These are phyloP conservation scores for Rubroboletus satanas DNA, from an alignment of 768 basidiomycete genomes.

Conservation along the genomic window DNA sequence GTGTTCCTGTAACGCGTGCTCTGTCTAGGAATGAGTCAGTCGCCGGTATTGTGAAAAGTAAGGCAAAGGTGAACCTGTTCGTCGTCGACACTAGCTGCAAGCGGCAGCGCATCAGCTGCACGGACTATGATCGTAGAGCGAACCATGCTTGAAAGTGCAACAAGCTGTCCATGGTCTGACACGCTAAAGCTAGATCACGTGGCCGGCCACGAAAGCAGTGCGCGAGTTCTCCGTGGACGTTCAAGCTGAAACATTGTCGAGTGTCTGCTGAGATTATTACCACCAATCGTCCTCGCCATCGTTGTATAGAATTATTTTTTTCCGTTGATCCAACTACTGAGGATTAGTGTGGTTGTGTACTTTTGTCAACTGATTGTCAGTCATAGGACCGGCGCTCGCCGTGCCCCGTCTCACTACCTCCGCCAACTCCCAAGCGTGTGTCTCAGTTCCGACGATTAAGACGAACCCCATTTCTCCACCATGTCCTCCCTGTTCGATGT, in stretches of 20 bases:
- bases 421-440: background rate
- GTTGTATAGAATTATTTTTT: background rate
- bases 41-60: background rate
- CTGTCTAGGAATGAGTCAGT: conserved; percentile 56
- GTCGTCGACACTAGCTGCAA: conserved; percentile 96
- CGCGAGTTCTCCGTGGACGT: background rate
- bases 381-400: background rate
- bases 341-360: background rate
- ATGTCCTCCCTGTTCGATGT: conserved; percentile 58
- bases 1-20: conserved; percentile 91
- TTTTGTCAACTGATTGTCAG: background rate
- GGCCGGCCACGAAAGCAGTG: background rate
- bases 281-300: background rate
- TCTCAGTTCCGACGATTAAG: background rate
- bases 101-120: conserved; percentile 81
- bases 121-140: conserved; percentile 83
- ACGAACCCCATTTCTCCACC: background rate
- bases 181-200: conserved; percentile 12
- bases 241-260: background rate
- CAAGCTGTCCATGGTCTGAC: background rate
- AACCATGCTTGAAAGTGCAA: conserved; percentile 53
- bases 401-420: background rate
- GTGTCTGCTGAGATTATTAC: background rate
- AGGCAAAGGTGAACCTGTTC: conserved; percentile 63
- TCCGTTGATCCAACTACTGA: background rate